Percentiles rank a stretch among this genome's conserved stretches.
phyloP scores from a whole-genome alignment of 1,139 yeast species.

The Meyerozyma elateridarum region DNA sequence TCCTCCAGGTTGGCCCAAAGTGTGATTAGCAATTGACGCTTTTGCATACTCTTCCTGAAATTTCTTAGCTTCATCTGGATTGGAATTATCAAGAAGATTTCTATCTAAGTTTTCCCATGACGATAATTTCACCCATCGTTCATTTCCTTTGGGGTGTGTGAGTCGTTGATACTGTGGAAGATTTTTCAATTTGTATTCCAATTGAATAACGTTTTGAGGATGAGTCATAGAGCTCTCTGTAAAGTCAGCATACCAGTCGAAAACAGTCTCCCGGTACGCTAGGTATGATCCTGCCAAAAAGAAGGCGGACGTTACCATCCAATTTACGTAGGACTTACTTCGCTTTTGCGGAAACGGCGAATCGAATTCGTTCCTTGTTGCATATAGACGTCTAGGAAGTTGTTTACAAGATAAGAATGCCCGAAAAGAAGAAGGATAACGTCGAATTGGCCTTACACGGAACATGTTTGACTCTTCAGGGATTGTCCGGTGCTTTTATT shows the following conservation, averaged over 20 bases:
- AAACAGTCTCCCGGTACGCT: slow-evolving; percentile 33
- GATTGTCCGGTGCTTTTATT: too few species aligned
- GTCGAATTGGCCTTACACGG: too few species aligned
- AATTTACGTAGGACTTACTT: slow-evolving; percentile 26
- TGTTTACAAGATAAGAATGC: too few species aligned
- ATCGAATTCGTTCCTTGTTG: slow-evolving; percentile 28
- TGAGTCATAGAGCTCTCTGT: slow-evolving; percentile 14
- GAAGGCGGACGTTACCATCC: slow-evolving; percentile 29
- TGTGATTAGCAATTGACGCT: slow-evolving; percentile 26
- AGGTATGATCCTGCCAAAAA: slow-evolving; percentile 26
- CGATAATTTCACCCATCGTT: slow-evolving; percentile 40
- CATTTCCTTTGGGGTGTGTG: slow-evolving; percentile 31
- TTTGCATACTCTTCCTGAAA: slow-evolving; percentile 30
- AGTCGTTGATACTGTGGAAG: slow-evolving; percentile 52
- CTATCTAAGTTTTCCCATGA: slow-evolving; percentile 61
- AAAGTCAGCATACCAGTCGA: slow-evolving; percentile 28
- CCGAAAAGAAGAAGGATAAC: too few species aligned
- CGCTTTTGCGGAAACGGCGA: slow-evolving; percentile 32
- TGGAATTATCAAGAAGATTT: slow-evolving; percentile 31
- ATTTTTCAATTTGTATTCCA: slow-evolving; percentile 46
- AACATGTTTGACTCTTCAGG: too few species aligned
- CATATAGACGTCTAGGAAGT: slow-evolving; percentile 16
- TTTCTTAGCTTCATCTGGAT: slow-evolving; percentile 12
- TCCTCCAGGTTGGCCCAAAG: slow-evolving; percentile 64
- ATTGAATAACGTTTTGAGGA: slow-evolving; percentile 13